phyloP scores from a whole-genome alignment of 805 yeast species.

The Scheffersomyces spartinae region DNA sequence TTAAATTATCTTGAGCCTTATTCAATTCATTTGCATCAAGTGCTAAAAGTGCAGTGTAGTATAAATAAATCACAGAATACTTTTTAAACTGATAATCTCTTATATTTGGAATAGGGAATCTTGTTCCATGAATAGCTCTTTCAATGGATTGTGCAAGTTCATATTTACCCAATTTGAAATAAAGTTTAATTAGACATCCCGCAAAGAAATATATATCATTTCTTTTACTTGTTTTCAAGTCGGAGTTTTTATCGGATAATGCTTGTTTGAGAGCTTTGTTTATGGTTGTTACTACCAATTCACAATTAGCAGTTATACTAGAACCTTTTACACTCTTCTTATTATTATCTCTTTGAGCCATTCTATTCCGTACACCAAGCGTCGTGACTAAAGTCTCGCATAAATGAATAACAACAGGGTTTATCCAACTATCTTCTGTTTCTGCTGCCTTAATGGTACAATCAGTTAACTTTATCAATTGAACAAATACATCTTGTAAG shows the following conservation, averaged over 20 bases:
- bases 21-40: constrained; percentile 53
- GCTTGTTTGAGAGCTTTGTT: constrained; percentile 70
- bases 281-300: constrained; percentile 49
- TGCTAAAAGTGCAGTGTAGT: constrained; percentile 56
- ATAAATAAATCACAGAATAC: constrained; percentile 51
- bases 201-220: constrained; percentile 60
- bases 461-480: no score
- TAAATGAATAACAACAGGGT: no score
- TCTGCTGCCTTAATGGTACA: no score
- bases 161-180: constrained; percentile 51
- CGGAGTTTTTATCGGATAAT: constrained; percentile 64
- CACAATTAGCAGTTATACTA: constrained; percentile 24
- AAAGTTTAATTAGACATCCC: constrained; percentile 56
- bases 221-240: constrained; percentile 37
- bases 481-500: no score
- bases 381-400: no score
- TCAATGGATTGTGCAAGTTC: constrained; percentile 69
- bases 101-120: constrained; percentile 40
- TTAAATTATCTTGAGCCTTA: constrained; percentile 39
- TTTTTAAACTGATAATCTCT: constrained; percentile 27
- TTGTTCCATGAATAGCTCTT: constrained; percentile 50
- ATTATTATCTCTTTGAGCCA: no score
- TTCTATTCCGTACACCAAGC: no score
- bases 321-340: no score
- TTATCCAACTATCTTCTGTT: no score